Conservation (phyloP, 1,284 basidiomycete species). For the Cystobasidium sp. region DNA sequence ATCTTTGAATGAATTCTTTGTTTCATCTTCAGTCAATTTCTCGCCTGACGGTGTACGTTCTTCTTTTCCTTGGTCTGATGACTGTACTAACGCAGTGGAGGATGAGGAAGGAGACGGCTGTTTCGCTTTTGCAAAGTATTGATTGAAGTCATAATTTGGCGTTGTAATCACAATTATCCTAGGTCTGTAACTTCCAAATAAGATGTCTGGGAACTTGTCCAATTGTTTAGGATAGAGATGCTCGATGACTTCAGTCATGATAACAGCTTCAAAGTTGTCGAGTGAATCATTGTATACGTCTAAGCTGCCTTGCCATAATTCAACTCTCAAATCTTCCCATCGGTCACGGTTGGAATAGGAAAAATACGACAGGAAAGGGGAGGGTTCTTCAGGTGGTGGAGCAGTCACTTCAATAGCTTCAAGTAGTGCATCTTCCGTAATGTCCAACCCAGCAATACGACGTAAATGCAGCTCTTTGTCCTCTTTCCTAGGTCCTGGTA, state of each 20-base stretch:
- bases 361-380: constrained; percentile 16
- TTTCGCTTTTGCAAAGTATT: constrained; percentile 64
- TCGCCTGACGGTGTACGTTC: constrained; percentile 10
- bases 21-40: constrained; percentile 24
- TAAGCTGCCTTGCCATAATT: constrained; percentile 81
- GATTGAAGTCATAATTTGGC: constrained; percentile 86
- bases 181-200: constrained; percentile 83
- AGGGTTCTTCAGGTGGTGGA: constrained; percentile 56
- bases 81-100: constrained; percentile 38
- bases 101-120: neutral
- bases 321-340: constrained; percentile 74
- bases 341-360: constrained; percentile 57
- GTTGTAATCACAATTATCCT: constrained; percentile 81
- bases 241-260: constrained; percentile 65
- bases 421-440: constrained; percentile 63
- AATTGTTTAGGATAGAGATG: constrained; percentile 75
- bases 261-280: constrained; percentile 64
- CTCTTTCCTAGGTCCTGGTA: constrained; percentile 21
- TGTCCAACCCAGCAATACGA: constrained; percentile 70
- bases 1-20: constrained; percentile 59
- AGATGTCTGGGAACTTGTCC: constrained; percentile 74
- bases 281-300: constrained; percentile 76
- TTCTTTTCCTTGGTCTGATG: constrained; percentile 54
- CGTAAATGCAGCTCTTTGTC: constrained; percentile 64
- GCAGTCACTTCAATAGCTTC: constrained; percentile 63